phyloP scores from a whole-genome alignment of 2,329 filamentous ascomycete species.

The Camillea tinctor region DNA sequence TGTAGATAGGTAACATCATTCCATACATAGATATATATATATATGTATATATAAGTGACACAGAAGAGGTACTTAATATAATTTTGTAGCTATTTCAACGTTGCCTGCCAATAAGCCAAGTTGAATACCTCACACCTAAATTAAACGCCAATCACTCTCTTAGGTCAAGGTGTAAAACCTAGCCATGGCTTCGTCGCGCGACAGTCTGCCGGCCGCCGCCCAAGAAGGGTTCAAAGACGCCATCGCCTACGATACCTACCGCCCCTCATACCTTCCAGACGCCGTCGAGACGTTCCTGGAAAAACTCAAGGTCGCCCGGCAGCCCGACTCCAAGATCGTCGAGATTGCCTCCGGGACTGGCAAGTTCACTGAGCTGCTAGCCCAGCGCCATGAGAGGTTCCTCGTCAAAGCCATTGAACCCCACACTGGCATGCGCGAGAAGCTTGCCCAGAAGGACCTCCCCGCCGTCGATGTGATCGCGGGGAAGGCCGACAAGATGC shows the following conservation, averaged over 20 bases:
- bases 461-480: constrained; percentile 52
- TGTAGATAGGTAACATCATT: neutral
- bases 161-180: neutral
- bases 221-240: constrained; percentile 68
- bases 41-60: neutral
- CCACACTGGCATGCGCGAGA: constrained; percentile 62
- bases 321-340: constrained; percentile 49
- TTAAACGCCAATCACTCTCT: neutral
- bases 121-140: no score
- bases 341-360: constrained; percentile 70
- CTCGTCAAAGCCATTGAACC: constrained; percentile 63
- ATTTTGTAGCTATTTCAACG: no score
- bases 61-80: neutral
- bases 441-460: constrained; percentile 58
- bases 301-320: constrained; percentile 50
- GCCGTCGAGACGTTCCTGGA: constrained; percentile 59
- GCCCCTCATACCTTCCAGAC: constrained; percentile 63
- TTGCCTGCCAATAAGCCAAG: no score
- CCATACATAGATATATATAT: no score
- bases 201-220: constrained; percentile 24
- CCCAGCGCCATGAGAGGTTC: constrained; percentile 57
- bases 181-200: constrained; percentile 19
- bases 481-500: constrained; percentile 59
- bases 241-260: constrained; percentile 62
- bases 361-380: constrained; percentile 66